Evolutionary conservation across 2,329 filamentous ascomycete species (phyloP).

Genomic region (Pseudocercospora cruenta): DNA sequence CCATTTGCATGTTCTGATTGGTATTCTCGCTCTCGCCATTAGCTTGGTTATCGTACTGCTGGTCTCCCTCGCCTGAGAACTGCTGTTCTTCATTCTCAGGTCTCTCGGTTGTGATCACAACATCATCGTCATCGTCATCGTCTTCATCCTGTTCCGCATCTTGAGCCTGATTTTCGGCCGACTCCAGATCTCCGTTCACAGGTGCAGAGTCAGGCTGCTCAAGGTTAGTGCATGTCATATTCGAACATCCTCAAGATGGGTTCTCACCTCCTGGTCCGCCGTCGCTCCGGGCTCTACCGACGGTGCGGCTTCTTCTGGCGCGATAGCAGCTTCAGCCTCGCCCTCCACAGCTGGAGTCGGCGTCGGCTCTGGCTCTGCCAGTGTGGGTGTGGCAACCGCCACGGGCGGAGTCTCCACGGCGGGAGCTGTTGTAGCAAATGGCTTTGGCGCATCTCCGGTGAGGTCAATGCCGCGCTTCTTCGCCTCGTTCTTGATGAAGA

Average conservation of each 20-base stretch:
- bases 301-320: slow-evolving; percentile 12
- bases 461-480: slow-evolving; percentile 56
- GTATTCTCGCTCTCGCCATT: slow-evolving; percentile 18
- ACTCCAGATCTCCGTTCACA: slow-evolving; percentile 14
- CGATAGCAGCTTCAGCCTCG: slow-evolving; percentile 12
- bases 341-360: slow-evolving; percentile 15
- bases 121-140: slow-evolving; percentile 34
- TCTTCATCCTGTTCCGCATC: slow-evolving; percentile 29
- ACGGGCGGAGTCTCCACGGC: slow-evolving; percentile 18
- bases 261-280: slow-evolving; percentile 19
- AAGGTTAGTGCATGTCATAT: background rate
- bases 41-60: slow-evolving; percentile 22
- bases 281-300: slow-evolving; percentile 6
- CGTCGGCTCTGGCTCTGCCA: slow-evolving; percentile 5
- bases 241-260: too few species aligned
- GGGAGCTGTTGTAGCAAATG: slow-evolving; percentile 25
- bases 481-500: slow-evolving; percentile 87
- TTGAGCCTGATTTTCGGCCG: slow-evolving; percentile 5
- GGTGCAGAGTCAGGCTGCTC: background rate
- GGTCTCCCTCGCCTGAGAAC: slow-evolving; percentile 23
- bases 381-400: background rate
- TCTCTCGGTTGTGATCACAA: slow-evolving; percentile 39
- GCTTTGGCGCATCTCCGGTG: slow-evolving; percentile 21
- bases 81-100: slow-evolving; percentile 28
- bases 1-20: slow-evolving; percentile 26